Percentiles rank a stretch among this genome's conserved stretches.
phyloP scores from a whole-genome alignment of 352 stramenopile species.

The Globisporangium iwayamae region DNA sequence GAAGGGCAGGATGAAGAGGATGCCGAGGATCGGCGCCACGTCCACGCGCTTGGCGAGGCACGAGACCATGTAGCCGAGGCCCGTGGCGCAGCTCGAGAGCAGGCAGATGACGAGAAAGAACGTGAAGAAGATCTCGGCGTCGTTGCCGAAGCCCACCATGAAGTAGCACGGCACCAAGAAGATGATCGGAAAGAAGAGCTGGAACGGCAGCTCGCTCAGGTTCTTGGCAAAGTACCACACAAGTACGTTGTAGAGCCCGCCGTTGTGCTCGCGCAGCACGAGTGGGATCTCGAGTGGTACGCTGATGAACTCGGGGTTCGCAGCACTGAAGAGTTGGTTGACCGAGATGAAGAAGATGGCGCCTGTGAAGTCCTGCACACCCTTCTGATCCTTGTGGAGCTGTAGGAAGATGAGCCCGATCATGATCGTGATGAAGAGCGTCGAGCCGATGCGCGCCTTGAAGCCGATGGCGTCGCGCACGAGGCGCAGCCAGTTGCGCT shows the following conservation, averaged over 20 bases:
- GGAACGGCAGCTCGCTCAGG: conserved; percentile 30
- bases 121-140: conserved; percentile 32
- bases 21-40: conserved; percentile 27
- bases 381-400: conserved; percentile 25
- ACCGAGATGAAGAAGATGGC: conserved; percentile 37
- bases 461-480: conserved; percentile 32
- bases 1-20: conserved; percentile 31
- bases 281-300: conserved; percentile 37
- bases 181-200: conserved; percentile 30
- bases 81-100: conserved; percentile 19
- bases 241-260: conserved; percentile 28
- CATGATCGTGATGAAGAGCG: conserved; percentile 31
- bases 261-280: conserved; percentile 32
- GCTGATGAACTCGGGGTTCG: conserved; percentile 30
- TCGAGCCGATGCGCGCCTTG: conserved; percentile 27
- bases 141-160: conserved; percentile 32
- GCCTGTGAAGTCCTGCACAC: conserved; percentile 34
- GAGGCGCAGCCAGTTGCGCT: conserved; percentile 29
- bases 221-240: conserved; percentile 44
- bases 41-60: conserved; percentile 26
- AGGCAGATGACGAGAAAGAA: conserved; percentile 29
- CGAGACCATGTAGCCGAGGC: conserved; percentile 32
- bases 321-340: conserved; percentile 28
- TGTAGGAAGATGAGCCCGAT: conserved; percentile 35
- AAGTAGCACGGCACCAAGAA: conserved; percentile 37